A percentile compares a stretch with the other conserved stretches of the same genome.
Conservation (phyloP, 1,139 yeast genomes). For the Nadsonia starkeyi-henricii region DNA sequence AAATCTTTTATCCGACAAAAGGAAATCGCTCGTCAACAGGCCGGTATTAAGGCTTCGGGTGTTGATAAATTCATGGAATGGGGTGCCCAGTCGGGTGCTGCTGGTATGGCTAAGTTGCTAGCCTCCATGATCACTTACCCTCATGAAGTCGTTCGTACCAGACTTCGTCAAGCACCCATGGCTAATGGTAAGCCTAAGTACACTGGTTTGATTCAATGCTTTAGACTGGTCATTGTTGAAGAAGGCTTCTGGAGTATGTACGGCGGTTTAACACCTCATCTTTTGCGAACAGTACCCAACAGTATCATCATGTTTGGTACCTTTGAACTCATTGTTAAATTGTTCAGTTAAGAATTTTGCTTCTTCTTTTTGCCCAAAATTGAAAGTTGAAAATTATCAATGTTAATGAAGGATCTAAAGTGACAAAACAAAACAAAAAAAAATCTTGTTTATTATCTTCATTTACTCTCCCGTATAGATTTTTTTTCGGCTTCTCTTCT, state of each 20-base stretch:
- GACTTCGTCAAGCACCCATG: conserved; percentile 88
- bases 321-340: conserved; percentile 82
- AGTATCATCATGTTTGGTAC: conserved; percentile 98
- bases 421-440: neutral
- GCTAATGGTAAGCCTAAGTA: conserved; percentile 74
- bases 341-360: conserved; percentile 16
- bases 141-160: conserved; percentile 91
- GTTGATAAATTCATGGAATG: conserved; percentile 67
- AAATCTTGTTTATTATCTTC: neutral
- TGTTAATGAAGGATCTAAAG: neutral
- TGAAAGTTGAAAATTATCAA: neutral
- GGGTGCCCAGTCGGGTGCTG: conserved; percentile 95
- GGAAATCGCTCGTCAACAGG: conserved; percentile 27
- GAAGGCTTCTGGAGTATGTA: conserved; percentile 92
- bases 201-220: conserved; percentile 79
- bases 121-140: conserved; percentile 94
- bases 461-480: no score
- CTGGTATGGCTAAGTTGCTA: conserved; percentile 88
- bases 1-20: conserved; percentile 52
- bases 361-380: no score
- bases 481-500: neutral
- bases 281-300: conserved; percentile 93
- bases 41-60: conserved; percentile 33
- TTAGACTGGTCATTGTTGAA: conserved; percentile 66
- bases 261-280: conserved; percentile 94